phyloP scores from a whole-genome alignment of 2,329 filamentous ascomycete species.

The Colletotrichum horii region DNA sequence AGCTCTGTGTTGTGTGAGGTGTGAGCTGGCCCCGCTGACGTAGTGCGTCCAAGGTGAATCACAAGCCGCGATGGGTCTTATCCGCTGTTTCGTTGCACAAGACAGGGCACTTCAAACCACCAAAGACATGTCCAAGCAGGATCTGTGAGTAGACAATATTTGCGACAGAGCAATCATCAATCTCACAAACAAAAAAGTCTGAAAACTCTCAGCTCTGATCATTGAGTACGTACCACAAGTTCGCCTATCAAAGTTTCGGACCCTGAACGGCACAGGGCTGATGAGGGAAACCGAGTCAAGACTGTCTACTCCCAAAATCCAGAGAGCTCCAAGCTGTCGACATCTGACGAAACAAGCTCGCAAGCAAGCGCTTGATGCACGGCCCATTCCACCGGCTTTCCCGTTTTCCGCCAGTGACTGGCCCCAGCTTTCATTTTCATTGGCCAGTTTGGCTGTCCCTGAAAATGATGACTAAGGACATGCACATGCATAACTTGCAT shows the following conservation, averaged over 20 bases:
- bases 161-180: not conserved
- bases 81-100: not conserved
- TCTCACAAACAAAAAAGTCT: not conserved
- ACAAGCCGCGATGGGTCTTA: not conserved
- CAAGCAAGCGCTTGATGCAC: not conserved
- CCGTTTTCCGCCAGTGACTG: not conserved
- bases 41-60: not conserved
- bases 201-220: not conserved
- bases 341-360: slow-evolving; percentile 14
- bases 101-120: not conserved
- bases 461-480: fast-evolving
- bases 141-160: not conserved
- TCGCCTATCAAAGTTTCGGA: not conserved
- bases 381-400: not conserved
- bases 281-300: not conserved
- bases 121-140: not conserved
- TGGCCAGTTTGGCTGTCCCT: not conserved
- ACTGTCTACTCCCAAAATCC: not conserved
- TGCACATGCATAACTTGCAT: not conserved
- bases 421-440: not conserved
- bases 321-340: not conserved
- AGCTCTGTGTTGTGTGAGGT: not conserved
- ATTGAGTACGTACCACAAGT: not conserved
- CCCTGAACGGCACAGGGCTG: not conserved
- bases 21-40: slow-evolving; percentile 14